These are phyloP conservation scores for Acanthamoeba sp. DNA, from an alignment of 208 protist genomes.

Conservation along the genomic window DNA sequence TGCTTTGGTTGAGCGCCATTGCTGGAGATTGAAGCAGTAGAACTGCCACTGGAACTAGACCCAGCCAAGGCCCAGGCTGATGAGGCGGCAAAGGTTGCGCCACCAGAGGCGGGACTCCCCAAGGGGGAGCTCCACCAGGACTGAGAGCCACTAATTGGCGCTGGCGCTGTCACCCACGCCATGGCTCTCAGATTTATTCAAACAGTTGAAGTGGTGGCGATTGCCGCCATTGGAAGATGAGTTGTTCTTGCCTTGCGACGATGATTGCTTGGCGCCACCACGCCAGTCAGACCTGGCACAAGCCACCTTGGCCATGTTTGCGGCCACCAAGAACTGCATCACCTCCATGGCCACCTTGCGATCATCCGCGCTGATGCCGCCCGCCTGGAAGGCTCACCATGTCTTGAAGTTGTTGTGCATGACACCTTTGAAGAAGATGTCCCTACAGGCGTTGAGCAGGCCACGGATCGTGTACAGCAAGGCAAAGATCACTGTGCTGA, in stretches of 20 bases:
- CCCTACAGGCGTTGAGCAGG: not conserved
- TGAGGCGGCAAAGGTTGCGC: too few relatives aligned
- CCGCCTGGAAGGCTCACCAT: not conserved
- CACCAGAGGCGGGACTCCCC: too few relatives aligned
- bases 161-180: too few relatives aligned
- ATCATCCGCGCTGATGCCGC: not conserved
- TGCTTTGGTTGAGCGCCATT: not conserved
- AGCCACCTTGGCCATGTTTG: not conserved
- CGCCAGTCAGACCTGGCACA: too few relatives aligned
- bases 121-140: too few relatives aligned
- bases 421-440: not conserved
- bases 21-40: not conserved
- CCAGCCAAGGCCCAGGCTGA: too few relatives aligned
- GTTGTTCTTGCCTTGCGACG: too few relatives aligned
- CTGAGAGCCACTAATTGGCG: too few relatives aligned
- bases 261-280: too few relatives aligned
- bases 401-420: not conserved
- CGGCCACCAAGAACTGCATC: not conserved
- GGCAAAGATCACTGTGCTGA: not conserved
- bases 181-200: too few relatives aligned
- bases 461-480: not conserved
- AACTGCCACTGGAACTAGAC: not conserved
- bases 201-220: too few relatives aligned
- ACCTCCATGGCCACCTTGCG: not conserved
- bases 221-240: too few relatives aligned